phyloP scores from a whole-genome alignment of 2,329 filamentous ascomycete species.

The Botryotinia globosa region DNA sequence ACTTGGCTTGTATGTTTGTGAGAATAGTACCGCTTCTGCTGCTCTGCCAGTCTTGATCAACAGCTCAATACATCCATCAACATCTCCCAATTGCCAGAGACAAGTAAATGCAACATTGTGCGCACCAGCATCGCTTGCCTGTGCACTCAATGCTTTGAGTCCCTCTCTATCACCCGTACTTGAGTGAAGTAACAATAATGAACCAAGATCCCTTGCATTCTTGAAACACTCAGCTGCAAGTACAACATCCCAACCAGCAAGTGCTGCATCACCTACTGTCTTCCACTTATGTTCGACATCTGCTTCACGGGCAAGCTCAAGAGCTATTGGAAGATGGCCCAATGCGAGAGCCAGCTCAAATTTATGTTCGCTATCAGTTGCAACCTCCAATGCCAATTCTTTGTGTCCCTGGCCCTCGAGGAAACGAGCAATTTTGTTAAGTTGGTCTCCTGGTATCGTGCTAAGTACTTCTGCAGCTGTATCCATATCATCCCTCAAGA shows the following conservation, averaged over 20 bases:
- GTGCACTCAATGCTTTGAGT: constrained; percentile 65
- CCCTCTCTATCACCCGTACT: constrained; percentile 78
- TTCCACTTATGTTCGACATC: constrained; percentile 98
- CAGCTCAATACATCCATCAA: constrained; percentile 76
- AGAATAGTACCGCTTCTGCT: constrained; percentile 85
- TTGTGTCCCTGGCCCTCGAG: constrained; percentile 96
- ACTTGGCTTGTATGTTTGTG: constrained; percentile 93
- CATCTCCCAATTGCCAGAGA: constrained; percentile 81
- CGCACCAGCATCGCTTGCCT: constrained; percentile 72
- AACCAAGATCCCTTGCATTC: constrained; percentile 86
- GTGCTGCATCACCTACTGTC: constrained; percentile 87
- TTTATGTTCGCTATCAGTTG: constrained; percentile 92
- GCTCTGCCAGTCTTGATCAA: constrained; percentile 74
- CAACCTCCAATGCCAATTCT: constrained; percentile 89
- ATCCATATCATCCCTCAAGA: constrained; percentile 91
- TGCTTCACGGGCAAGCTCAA: constrained; percentile 77
- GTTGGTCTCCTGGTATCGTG: constrained; percentile 84
- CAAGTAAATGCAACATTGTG: constrained; percentile 94
- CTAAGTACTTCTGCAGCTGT: constrained; percentile 80
- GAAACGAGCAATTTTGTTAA: constrained; percentile 98
- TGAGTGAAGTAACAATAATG: constrained; percentile 81
- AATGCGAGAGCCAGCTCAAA: constrained; percentile 87
- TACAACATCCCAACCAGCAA: constrained; percentile 79
- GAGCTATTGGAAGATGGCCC: constrained; percentile 78
- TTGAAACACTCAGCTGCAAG: constrained; percentile 92